Evolutionary conservation across 2,329 filamentous ascomycete species (phyloP).

Genomic region (Pseudogymnoascus verrucosus): DNA sequence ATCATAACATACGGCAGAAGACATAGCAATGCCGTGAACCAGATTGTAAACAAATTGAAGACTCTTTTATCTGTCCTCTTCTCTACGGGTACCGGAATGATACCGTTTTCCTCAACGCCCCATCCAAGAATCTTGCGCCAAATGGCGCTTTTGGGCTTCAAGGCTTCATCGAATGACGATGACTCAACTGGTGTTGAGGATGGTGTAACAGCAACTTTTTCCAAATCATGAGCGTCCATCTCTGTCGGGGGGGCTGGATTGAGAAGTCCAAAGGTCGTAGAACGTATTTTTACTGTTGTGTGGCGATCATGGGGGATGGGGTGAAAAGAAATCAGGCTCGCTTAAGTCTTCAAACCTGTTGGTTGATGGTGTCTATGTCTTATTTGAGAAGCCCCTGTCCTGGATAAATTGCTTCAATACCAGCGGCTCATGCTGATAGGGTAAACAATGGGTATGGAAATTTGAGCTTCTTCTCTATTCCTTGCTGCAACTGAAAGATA

Average conservation of each 20-base stretch:
- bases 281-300: neutral
- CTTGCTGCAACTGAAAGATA: neutral
- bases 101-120: slow-evolving; percentile 46
- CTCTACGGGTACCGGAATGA: slow-evolving; percentile 47
- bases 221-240: neutral
- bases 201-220: neutral
- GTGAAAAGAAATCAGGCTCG: neutral
- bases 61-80: slow-evolving; percentile 45
- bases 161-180: neutral
- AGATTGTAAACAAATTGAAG: slow-evolving; percentile 51
- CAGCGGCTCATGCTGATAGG: neutral
- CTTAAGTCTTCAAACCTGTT: neutral
- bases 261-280: neutral
- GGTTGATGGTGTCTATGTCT: neutral
- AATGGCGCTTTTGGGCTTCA: neutral
- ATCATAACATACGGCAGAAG: slow-evolving; percentile 41
- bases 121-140: slow-evolving; percentile 12
- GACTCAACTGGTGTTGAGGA: neutral
- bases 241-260: neutral
- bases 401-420: neutral
- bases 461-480: neutral
- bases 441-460: neutral
- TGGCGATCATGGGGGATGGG: neutral
- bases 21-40: slow-evolving; percentile 50
- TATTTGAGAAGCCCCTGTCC: neutral